Base-by-base conservation (phyloP, 164 flowering plant species). In the Sextonia rubra region DNA sequence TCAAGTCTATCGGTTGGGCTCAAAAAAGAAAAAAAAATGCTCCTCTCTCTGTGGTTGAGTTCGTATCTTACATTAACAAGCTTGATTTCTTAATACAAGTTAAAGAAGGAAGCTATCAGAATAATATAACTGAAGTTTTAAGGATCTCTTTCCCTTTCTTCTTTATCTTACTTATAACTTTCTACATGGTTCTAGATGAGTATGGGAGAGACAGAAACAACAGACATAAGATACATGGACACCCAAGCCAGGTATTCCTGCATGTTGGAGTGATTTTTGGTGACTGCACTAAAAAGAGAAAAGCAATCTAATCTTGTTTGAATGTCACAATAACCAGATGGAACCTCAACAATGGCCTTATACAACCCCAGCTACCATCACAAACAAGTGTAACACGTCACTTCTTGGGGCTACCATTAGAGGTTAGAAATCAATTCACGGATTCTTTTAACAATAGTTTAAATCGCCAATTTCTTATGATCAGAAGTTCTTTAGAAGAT, bases 161-260 rank as follows among this genome's bases (percentile, higher is more conserved):
- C 65, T 64, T 47, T 69, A 64, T 18, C 12, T 47, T 20, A 23
- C 44, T 52, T 24, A 4, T 26, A 17, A 18, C 25, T 29, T 65
- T 52, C 18, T 25, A 3, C 56, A 20, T 49, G 48, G 8, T 65
- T 15, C 70, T 86, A 89, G 92, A 85, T 89, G 87, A 90, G 87
- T 9, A 67, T 82, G 37, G 76, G 82, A 24, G 90, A 91, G 24
- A 68, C 80, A 76, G 98, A 86, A 76, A 79, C 82, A 74, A 26
- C 83, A 62, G 85, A 80, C 62, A 74, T 77, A 48, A 81, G 86
- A 82, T 87, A 82, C 74, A 82, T 76, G 69, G 88, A 86, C 79
- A 82, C 88, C 68, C 92, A 84, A 86, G 87, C 70, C 47, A 5
- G 44, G 37, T 61, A 30, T 20, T n/a, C 44, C 22, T n/a, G 25